Evolutionary conservation across 768 basidiomycete genomes (phyloP).

Genomic region (Exidia glandulosa): DNA sequence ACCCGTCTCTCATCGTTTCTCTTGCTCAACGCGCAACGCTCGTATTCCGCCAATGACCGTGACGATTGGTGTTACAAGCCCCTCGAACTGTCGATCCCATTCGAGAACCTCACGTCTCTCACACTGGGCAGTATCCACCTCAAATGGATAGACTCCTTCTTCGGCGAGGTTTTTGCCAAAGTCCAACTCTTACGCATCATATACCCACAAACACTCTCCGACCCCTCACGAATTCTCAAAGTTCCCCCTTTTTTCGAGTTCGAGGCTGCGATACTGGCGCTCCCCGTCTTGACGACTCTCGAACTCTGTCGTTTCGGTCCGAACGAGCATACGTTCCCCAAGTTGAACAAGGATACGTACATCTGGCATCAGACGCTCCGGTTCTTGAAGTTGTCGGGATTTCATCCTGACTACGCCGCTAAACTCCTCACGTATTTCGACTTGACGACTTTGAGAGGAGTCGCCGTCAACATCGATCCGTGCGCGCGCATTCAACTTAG

Average conservation of each 20-base stretch:
- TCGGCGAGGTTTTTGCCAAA: not conserved
- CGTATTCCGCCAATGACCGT: too few relatives aligned
- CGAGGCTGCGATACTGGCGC: not conserved
- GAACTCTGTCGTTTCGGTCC: not conserved
- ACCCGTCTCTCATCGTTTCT: not conserved
- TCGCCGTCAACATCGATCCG: not conserved
- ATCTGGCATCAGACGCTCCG: not conserved
- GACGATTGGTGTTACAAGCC: too few relatives aligned
- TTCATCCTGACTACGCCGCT: not conserved
- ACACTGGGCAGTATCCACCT: not conserved
- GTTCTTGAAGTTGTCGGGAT: not conserved
- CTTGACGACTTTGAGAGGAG: not conserved
- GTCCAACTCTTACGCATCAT: not conserved
- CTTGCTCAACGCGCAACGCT: not conserved
- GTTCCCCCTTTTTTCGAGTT: not conserved
- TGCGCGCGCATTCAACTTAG: not conserved
- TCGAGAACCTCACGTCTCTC: not conserved
- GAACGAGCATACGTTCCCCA: not conserved
- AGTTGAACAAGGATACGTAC: not conserved
- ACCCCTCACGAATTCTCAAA: not conserved
- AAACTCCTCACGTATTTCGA: not conserved
- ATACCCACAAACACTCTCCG: not conserved
- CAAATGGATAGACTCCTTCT: not conserved
- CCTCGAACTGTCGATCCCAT: not conserved
- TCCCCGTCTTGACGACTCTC: not conserved